Base-by-base conservation (phyloP, 805 yeast species). In the Saccharomycopsis oosterbeekiorum region DNA sequence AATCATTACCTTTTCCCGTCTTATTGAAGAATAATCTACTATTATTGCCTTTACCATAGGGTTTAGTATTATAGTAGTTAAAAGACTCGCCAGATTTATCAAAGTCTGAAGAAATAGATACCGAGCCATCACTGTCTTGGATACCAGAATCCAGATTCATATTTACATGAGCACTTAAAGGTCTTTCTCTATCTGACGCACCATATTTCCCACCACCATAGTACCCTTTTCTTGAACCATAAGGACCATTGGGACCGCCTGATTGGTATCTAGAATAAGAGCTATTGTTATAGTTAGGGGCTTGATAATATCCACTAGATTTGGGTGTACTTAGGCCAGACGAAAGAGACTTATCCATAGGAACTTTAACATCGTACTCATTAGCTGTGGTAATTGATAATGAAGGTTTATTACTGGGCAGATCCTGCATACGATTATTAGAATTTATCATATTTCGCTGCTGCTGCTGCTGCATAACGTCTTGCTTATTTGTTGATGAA, bases 271-370 rank as follows among this genome's bases (percentile, higher is more conserved):
- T 40, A 26, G 55, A 41, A 36, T 26, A 57, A n/a, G 42, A 42
- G 14, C 54, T 47, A 41, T 53, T 60, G 4, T 40, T 43, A 51
- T 60, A 60, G 21, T 21, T 47, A 21, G 53, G 12, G 15, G 57
- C 58, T 29, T 53, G 39, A 37, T 60, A 47, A 37, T 43, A 60
- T 14, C 50, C 24, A n/a, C 55, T 58, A 5, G 60, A 57, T 26
- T 62, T 57, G n/a, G 62, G 47, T 12, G 62, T 39, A 26, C 50
- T 59, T n/a, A 34, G n/a, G 15, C 62, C 62, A 17, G 60, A 54
- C 4, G 59, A 58, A 5, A 41, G 17, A 4, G 61, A 60, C n/a
- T 43, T 59, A 29, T 62, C 64, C 19, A 40, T 14, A 5, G 54
- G 17, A 15, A 41, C 15, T 17, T 41, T 59, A 10, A 11, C 12